A percentile compares a stretch with the other conserved stretches of the same genome.
phyloP scores from a whole-genome alignment of 768 basidiomycete genomes.

The Omphalotus guepiniiformis region DNA sequence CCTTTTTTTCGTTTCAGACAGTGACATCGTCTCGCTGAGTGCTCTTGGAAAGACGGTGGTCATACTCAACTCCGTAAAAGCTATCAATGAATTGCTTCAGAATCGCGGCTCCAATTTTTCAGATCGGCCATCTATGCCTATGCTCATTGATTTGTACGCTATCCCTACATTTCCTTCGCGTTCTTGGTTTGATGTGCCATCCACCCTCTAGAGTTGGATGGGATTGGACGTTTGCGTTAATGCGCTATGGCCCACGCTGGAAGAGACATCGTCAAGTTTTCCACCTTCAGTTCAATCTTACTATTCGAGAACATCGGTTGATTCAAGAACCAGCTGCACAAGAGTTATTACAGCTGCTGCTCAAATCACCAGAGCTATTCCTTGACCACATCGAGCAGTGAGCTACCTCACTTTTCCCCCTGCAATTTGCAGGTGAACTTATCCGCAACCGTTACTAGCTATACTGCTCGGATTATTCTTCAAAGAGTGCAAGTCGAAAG shows the following conservation, averaged over 20 bases:
- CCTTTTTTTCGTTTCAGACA: too few species aligned
- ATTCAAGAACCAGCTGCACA: neutral
- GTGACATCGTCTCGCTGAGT: slow-evolving; percentile 22
- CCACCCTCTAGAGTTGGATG: neutral
- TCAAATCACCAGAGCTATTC: neutral
- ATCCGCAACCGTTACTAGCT: too few species aligned
- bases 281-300: neutral
- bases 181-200: too few species aligned
- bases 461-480: neutral
- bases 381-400: neutral
- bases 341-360: neutral
- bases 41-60: slow-evolving; percentile 25
- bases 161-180: too few species aligned
- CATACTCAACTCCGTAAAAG: slow-evolving; percentile 27
- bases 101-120: slow-evolving; percentile 31
- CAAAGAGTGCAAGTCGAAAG: too few species aligned
- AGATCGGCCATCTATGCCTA: slow-evolving; percentile 15
- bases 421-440: too few species aligned
- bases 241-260: neutral
- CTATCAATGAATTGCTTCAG: slow-evolving; percentile 31
- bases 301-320: neutral
- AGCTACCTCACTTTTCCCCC: too few species aligned
- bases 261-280: neutral
- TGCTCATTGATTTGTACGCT: too few species aligned
- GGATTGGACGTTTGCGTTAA: neutral